These are phyloP conservation scores for Emericellopsis terricola DNA, from an alignment of 495 filamentous ascomycete species.

Conservation along the genomic window DNA sequence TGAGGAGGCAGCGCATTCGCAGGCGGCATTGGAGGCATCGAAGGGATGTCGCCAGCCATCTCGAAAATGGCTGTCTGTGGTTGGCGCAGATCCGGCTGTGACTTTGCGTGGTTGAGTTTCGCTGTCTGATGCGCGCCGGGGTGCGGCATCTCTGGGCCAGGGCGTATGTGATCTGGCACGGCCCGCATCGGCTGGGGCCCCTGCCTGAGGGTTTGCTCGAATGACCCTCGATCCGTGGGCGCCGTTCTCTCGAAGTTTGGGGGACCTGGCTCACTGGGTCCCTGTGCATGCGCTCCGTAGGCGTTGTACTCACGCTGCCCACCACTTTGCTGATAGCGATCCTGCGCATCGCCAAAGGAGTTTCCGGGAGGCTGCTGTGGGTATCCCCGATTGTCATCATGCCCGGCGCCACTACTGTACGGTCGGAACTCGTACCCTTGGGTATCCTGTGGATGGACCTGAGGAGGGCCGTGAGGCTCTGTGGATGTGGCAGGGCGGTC, in stretches of 20 bases:
- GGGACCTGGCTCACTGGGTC: slow-evolving; percentile 32
- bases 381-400: slow-evolving; percentile 9
- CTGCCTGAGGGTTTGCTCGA: slow-evolving; percentile 29
- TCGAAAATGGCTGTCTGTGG: slow-evolving; percentile 50
- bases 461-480: no score
- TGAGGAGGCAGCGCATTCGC: slow-evolving; percentile 1
- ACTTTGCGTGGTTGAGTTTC: slow-evolving; percentile 36
- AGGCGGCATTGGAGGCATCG: slow-evolving; percentile 21
- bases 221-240: slow-evolving; percentile 25
- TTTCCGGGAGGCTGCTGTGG: slow-evolving; percentile 10
- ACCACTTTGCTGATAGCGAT: no score
- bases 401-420: slow-evolving; percentile 7
- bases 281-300: slow-evolving; percentile 11
- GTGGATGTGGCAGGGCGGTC: slow-evolving; percentile 21
- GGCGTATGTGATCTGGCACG: no score
- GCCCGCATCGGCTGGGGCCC: no score
- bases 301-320: no score
- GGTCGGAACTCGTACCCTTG: slow-evolving; percentile 15
- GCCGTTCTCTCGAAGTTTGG: slow-evolving; percentile 60
- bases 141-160: slow-evolving; percentile 16
- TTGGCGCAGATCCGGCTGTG: slow-evolving; percentile 48
- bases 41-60: slow-evolving; percentile 42
- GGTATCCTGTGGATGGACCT: slow-evolving; percentile 22
- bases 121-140: slow-evolving; percentile 22
- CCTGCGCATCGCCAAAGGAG: slow-evolving; percentile 35